Percentiles rank a stretch among this genome's conserved stretches.
Conservation (phyloP, 1,139 yeast genomes). For the Saccharomycopsis crataegensis region DNA sequence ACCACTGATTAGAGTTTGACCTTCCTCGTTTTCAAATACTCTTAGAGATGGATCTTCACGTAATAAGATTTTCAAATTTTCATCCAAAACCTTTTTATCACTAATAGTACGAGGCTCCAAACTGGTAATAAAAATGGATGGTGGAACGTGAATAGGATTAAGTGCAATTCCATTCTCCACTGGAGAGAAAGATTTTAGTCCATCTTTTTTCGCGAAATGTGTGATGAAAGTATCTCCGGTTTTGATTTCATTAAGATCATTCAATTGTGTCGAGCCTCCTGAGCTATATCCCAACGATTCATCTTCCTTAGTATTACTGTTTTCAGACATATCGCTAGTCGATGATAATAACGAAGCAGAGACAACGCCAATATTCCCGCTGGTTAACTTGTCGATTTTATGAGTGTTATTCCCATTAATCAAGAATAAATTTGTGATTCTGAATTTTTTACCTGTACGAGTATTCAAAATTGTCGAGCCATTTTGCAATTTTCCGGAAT, state of each 20-base stretch:
- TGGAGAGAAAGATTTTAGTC: conserved; percentile 32
- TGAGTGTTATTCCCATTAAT: conserved; percentile 89
- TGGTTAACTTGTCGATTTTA: conserved; percentile 51
- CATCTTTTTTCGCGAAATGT: conserved; percentile 44
- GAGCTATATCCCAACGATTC: neutral
- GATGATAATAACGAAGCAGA: conserved; percentile 40
- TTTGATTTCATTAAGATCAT: conserved; percentile 44
- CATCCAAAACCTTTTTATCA: conserved; percentile 46
- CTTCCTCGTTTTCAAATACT: conserved; percentile 71
- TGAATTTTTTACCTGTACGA: conserved; percentile 58
- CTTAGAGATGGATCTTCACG: conserved; percentile 81
- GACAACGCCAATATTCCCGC: conserved; percentile 90
- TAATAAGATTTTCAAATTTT: conserved; percentile 45
- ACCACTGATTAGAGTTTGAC: conserved; percentile 82
- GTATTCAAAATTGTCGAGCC: conserved; percentile 62
- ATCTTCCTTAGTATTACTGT: conserved; percentile 23
- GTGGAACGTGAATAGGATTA: conserved; percentile 78
- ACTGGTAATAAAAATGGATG: conserved; percentile 84
- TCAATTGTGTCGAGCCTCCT: neutral
- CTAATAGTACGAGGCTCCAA: conserved; percentile 82
- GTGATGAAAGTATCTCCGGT: conserved; percentile 88
- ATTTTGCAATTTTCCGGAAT: conserved; percentile 65
- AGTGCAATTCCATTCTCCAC: conserved; percentile 45
- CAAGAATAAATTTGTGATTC: conserved; percentile 58
- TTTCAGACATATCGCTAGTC: neutral